Evolutionary conservation across 2,329 filamentous ascomycete species (phyloP), one percentile per base, ranked within the genome.

Genomic region (Phialophora expanda): DNA sequence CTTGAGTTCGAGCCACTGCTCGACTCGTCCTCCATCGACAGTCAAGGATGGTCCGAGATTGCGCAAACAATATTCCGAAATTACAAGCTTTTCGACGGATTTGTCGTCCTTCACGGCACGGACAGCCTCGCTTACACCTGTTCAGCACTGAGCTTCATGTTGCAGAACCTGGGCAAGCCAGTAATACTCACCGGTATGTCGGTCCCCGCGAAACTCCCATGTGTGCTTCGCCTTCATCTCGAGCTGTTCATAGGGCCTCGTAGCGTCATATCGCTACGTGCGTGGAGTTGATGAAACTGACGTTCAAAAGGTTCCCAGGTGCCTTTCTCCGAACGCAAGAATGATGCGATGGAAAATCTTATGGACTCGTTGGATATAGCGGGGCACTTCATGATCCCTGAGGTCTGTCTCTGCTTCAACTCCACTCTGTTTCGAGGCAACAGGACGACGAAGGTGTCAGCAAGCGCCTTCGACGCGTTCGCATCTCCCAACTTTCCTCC

Each of bases 351-450:
- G 44, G 93, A 96, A 79, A 97, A 97, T 74, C 85, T 97, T 12
- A 85, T 97, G 4, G 91, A 73, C 22, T 93, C 92, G 1, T 84
- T 97, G 74, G 92, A 97, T 74, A 90, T 97, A 63, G 93, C 93
- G 2, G 92, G 92, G 38, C 95, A 95, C 66, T 96, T 96, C 75
- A 90, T 92, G 80, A 92, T 97, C 65, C 93, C 93, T 0, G 93
- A 97, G 77, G 93, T 97, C 61, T 93, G 92, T 76, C 84, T 97
- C 41, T 97, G 96, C 82, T 97, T 97, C 83, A 92, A 95, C 78
- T 91, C 96, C 80, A 92, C 89, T 71, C 85, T 97, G 22, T 96
- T 93, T 80, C 88, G 93, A 28, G 93, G 93, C 17, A 97, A 96
- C 78, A 84, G 93, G 66, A 89, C 91, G 9, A 95, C 91, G 68